Evolutionary conservation across 192 early-diverging fungal genomes (phyloP), one percentile per base, ranked within the genome.

Genomic region (Backusella parvicylindrica): DNA sequence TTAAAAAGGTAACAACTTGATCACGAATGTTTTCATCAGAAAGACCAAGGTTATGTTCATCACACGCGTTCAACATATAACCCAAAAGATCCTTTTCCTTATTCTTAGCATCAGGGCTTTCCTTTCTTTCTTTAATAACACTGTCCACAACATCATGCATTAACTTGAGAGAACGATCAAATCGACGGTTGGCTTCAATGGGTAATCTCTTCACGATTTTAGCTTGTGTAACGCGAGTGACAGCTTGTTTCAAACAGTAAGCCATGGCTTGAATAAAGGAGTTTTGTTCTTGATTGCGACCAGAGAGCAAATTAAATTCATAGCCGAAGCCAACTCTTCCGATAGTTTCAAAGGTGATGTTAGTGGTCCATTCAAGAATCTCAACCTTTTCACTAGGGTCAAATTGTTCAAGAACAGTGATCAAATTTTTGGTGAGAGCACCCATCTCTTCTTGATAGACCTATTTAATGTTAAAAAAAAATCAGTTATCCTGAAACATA

Each of bases 1-100:
- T 87, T 73, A 89, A 67, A 63, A 91, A 87, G 6, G 88, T 89
- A 63, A 89, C 81, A 28, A 90, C 84, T 71, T 91, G 83, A 72
- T 90, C 89, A 43, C 86, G 85, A 43, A 90, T 90, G 9, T 85
- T 60, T 32, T 72, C 74, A 70, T 89, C 84, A 11, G 41, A 30
- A 3, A 86, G 43, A 23, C 72, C 68, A 6, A 84, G 77, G 6
- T 76, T 72, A 33, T 84, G 75, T n/a, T 81, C 65, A 7, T 70
- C 82, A 2, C 70, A 43, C 1, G 85, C 86, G 21, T 74, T 84
- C 66, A 91, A 67, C 89, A 91, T 91, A 47, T 81, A 89, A 23
- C 78, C 84, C 23, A 89, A 73, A 28, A 90, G 60, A 73, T 90
- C 88, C 35, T 75, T 82, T 28, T 82, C 74, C 9, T 43, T 73